phyloP scores from a whole-genome alignment of 2,329 filamentous ascomycete species.

The Xylaria sp. region DNA sequence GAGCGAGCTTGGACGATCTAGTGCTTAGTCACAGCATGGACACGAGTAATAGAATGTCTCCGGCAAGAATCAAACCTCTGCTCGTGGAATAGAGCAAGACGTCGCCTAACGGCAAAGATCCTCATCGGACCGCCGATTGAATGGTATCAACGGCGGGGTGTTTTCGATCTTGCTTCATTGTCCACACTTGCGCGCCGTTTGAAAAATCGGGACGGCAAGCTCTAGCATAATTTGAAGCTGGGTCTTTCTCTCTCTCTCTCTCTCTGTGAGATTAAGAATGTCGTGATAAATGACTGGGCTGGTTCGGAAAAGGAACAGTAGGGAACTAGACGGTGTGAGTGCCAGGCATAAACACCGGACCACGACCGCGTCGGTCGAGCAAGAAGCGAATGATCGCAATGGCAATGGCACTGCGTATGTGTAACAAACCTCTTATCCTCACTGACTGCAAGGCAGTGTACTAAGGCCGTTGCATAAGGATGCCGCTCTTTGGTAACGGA shows the following conservation, averaged over 20 bases:
- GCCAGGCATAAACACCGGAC: background rate
- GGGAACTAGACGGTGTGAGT: background rate
- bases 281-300: background rate
- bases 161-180: constrained; percentile 72
- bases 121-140: constrained; percentile 42
- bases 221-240: constrained; percentile 74
- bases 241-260: background rate
- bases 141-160: constrained; percentile 43
- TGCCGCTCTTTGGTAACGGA: background rate
- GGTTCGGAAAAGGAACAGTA: background rate
- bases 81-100: constrained; percentile 40
- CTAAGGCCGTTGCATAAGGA: background rate
- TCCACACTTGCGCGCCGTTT: constrained; percentile 74
- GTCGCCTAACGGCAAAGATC: constrained; percentile 35
- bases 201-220: constrained; percentile 66
- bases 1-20: background rate
- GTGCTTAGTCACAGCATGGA: background rate
- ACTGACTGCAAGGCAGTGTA: background rate
- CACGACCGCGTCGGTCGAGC: background rate
- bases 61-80: constrained; percentile 47
- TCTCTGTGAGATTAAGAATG: background rate
- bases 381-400: background rate
- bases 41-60: constrained; percentile 43
- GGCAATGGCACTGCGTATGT: background rate
- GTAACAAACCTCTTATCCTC: background rate